phyloP scores from a whole-genome alignment of 495 filamentous ascomycete species.

The Ramalina intermedia region DNA sequence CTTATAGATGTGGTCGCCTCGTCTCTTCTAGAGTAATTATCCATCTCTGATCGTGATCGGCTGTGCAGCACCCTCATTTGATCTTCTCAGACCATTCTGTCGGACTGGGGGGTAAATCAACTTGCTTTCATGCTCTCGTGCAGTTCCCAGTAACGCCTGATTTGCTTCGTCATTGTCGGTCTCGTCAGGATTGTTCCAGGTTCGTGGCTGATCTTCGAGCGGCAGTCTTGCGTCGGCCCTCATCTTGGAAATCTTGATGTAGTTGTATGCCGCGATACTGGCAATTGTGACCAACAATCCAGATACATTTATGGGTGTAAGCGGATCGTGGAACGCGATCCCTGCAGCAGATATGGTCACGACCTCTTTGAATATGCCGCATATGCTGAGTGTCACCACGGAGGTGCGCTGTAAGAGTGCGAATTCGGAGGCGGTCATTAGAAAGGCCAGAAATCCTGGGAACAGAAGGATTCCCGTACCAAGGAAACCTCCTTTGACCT shows the following conservation, averaged over 20 bases:
- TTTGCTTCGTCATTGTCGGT: slow-evolving; percentile 6
- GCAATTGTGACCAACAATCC: slow-evolving; percentile 78
- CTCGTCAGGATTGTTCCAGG: background rate
- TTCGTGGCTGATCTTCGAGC: slow-evolving; percentile 3
- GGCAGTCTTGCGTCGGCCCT: slow-evolving; percentile 36
- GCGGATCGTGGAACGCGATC: slow-evolving; percentile 73
- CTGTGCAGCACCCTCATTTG: too few species aligned
- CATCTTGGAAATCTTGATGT: slow-evolving; percentile 88
- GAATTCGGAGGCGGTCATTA: slow-evolving; percentile 95
- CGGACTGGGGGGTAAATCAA: too few species aligned
- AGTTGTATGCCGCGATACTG: slow-evolving; percentile 85
- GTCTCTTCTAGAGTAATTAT: too few species aligned
- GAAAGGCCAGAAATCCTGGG: slow-evolving; percentile 81
- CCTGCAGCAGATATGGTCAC: slow-evolving; percentile 87
- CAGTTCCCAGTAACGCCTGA: background rate
- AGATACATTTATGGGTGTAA: slow-evolving; percentile 78
- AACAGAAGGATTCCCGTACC: slow-evolving; percentile 60
- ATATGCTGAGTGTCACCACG: slow-evolving; percentile 91
- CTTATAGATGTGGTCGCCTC: too few species aligned
- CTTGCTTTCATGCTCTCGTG: too few species aligned
- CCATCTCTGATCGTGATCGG: too few species aligned
- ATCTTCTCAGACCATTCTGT: too few species aligned
- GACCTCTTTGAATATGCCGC: slow-evolving; percentile 98
- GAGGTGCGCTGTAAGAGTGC: slow-evolving; percentile 87
- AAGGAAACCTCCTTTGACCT: slow-evolving; percentile 46